Percentiles rank a stretch among this genome's conserved stretches.
Evolutionary conservation across 2,329 filamentous ascomycete species (phyloP).

Genomic region (Apiospora saccharicola): DNA sequence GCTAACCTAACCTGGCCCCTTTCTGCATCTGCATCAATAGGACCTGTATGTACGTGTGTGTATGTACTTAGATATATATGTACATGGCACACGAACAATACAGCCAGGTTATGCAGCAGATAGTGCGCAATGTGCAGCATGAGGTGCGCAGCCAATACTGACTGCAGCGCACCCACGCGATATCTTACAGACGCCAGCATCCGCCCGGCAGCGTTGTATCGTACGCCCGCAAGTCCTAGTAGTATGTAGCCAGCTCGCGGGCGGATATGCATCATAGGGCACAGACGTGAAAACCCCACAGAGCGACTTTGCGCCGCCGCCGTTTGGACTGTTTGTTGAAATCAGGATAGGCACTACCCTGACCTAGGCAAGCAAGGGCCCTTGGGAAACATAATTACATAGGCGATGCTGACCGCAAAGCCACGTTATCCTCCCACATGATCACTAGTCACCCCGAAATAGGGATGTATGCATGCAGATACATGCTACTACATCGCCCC

Average conservation of each 20-base stretch:
- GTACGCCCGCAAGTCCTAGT: background rate
- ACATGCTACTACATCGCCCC: background rate
- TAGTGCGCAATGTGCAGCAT: background rate
- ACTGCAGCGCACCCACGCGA: background rate
- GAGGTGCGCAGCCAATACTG: background rate
- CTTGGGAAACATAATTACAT: background rate
- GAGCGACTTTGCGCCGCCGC: background rate
- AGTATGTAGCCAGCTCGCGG: background rate
- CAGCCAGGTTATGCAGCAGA: background rate
- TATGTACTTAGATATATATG: too few species aligned
- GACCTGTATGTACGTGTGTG: background rate
- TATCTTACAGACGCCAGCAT: slow-evolving; percentile 13
- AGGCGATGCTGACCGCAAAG: background rate
- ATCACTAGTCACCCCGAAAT: background rate
- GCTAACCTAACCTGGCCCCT: background rate
- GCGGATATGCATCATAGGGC: background rate
- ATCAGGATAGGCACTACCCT: background rate
- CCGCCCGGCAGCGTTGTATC: slow-evolving; percentile 5
- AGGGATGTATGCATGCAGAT: background rate
- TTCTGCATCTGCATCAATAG: background rate
- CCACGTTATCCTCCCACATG: background rate
- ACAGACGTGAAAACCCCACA: background rate
- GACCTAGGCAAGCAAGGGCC: background rate
- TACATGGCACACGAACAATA: background rate
- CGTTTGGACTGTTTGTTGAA: background rate